Evolutionary conservation across 2,329 filamentous ascomycete species (phyloP).

Genomic region (Botrytis cinerea): DNA sequence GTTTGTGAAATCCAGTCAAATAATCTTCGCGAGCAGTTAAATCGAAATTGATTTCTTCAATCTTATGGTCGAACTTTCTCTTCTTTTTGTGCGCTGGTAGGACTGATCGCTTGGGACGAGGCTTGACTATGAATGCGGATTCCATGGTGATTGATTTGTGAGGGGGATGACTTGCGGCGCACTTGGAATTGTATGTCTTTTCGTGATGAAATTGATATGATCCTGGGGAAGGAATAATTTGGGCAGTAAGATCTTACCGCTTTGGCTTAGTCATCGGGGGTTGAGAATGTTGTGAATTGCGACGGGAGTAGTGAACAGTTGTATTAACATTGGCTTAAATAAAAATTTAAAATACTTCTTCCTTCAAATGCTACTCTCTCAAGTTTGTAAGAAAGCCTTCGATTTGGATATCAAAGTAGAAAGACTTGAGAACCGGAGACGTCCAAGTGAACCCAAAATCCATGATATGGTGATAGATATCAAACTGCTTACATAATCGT

Average conservation of each 20-base stretch:
- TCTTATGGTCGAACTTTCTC: conserved; percentile 56
- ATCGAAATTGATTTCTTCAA: conserved; percentile 88
- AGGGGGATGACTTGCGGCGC: conserved; percentile 6
- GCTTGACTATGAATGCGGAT: conserved; percentile 54
- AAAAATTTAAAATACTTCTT: background rate
- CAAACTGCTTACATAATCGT: background rate
- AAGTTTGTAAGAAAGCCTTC: too few species aligned
- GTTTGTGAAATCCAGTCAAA: conserved; percentile 94
- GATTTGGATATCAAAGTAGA: background rate
- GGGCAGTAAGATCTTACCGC: conserved; percentile 10
- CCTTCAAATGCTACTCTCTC: background rate
- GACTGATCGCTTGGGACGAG: conserved; percentile 57
- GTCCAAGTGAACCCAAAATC: background rate
- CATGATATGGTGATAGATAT: background rate
- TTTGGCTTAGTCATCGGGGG: conserved; percentile 5
- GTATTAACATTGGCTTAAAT: background rate
- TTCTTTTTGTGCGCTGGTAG: conserved; percentile 66
- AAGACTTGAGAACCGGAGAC: background rate
- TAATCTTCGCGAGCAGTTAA: conserved; percentile 77
- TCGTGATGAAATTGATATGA: conserved; percentile 2
- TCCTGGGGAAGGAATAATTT: conserved; percentile 25
- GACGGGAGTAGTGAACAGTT: too few species aligned
- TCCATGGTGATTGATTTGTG: conserved; percentile 28
- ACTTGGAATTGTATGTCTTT: conserved; percentile 2
- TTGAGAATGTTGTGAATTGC: background rate